A percentile compares a stretch with the other conserved stretches of the same genome.
These are phyloP conservation scores for Withania somnifera DNA, from an alignment of 305 asterid species.

Conservation along the genomic window DNA sequence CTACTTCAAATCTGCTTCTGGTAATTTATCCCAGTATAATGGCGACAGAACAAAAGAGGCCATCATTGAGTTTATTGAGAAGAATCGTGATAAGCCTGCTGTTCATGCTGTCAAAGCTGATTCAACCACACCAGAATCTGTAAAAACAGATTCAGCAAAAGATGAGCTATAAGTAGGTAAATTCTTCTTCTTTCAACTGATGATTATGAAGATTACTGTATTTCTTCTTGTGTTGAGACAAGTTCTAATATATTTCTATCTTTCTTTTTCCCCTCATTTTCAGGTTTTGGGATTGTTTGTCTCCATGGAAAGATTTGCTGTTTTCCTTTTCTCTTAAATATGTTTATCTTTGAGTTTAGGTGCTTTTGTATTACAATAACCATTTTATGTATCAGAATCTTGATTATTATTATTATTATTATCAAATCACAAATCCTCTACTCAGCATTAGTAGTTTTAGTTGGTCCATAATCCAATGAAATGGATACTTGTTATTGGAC, in stretches of 20 bases:
- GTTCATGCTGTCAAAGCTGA: constrained; percentile 6
- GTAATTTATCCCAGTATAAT: constrained; percentile 36
- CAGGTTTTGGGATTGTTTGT: not conserved
- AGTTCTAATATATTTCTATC: not conserved
- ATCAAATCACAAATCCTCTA: not conserved
- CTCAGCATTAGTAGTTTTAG: not conserved
- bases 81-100: constrained; percentile 33
- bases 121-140: constrained; percentile 14
- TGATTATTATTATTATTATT: not conserved
- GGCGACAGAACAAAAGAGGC: constrained; percentile 69
- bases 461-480: not conserved
- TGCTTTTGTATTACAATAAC: not conserved
- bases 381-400: not conserved
- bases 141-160: constrained; percentile 15
- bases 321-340: not conserved
- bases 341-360: not conserved
- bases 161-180: constrained; percentile 45
- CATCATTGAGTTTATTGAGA: constrained; percentile 44
- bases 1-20: constrained; percentile 66
- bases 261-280: not conserved
- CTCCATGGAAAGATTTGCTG: not conserved
- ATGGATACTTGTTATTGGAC: no score
- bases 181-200: not conserved
- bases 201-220: not conserved
- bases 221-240: not conserved